A percentile compares a stretch with the other conserved stretches of the same genome.
phyloP scores from a whole-genome alignment of 805 yeast genomes.

The Candida insectorum region DNA sequence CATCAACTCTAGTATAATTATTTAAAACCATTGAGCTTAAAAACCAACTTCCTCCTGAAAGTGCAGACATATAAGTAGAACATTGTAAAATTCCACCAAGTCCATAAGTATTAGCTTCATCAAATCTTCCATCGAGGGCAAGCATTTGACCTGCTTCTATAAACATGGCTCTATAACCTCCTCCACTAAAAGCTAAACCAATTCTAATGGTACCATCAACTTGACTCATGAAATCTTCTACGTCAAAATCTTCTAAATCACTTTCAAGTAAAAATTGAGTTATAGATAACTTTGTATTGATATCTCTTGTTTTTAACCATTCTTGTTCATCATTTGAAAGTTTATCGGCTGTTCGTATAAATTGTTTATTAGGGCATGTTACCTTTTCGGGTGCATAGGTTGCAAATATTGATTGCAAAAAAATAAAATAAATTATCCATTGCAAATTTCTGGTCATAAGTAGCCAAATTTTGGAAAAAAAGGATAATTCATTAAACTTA shows the following conservation, averaged over 20 bases:
- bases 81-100: constrained; percentile 41
- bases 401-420: no score
- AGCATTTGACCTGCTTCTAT: constrained; percentile 40
- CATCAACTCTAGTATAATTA: constrained; percentile 31
- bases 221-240: constrained; percentile 22
- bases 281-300: constrained; percentile 25
- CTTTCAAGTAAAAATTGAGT: constrained; percentile 28
- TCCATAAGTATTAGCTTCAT: constrained; percentile 23
- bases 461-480: no score
- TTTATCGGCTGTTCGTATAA: constrained; percentile 26
- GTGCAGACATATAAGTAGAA: constrained; percentile 34
- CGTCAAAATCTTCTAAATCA: constrained; percentile 32
- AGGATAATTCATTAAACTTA: no score
- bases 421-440: no score
- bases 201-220: constrained; percentile 23
- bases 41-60: constrained; percentile 43
- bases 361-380: constrained; percentile 24
- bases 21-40: constrained; percentile 35
- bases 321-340: constrained; percentile 22
- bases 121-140: constrained; percentile 36
- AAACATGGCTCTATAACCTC: constrained; percentile 40
- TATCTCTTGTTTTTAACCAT: constrained; percentile 25
- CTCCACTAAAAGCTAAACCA: constrained; percentile 23
- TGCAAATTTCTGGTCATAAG: no score
- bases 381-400: constrained; percentile 57